These are phyloP conservation scores for Microdochium paspali DNA, from an alignment of 2,329 filamentous ascomycete genomes.

Conservation along the genomic window DNA sequence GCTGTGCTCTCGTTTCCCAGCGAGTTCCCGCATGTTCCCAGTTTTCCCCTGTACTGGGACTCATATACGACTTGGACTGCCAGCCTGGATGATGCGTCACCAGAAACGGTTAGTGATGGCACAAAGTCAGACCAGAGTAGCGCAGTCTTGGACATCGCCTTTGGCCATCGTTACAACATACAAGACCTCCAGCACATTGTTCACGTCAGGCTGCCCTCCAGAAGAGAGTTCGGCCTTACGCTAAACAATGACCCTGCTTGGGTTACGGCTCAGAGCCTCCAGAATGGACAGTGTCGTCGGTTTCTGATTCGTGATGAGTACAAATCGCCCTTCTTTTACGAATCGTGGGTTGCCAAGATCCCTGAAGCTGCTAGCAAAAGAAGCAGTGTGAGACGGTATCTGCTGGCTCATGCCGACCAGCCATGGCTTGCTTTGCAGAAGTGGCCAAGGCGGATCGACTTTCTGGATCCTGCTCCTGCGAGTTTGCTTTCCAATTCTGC, in stretches of 20 bases:
- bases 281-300: conserved; percentile 1
- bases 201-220: conserved; percentile 19
- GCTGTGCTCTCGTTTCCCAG: conserved; percentile 35
- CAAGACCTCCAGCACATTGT: conserved; percentile 30
- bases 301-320: conserved; percentile 30
- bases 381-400: conserved; percentile 23
- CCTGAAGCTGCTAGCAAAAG: conserved; percentile 31
- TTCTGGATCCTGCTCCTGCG: conserved; percentile 34
- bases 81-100: conserved; percentile 16
- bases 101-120: conserved; percentile 5
- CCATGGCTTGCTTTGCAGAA: conserved; percentile 38
- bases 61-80: conserved; percentile 24
- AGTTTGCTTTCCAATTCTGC: conserved; percentile 2
- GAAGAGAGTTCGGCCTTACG: neutral
- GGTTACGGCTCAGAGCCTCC: conserved; percentile 9
- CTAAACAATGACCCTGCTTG: neutral
- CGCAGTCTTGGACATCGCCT: conserved; percentile 35
- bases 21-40: conserved; percentile 23
- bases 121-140: conserved; percentile 31
- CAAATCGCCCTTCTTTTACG: conserved; percentile 29
- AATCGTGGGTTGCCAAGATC: conserved; percentile 29
- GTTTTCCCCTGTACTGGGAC: conserved; percentile 30
- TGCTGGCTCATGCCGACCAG: conserved; percentile 28
- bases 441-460: conserved; percentile 48
- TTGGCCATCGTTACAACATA: conserved; percentile 33